Evolutionary conservation across 768 basidiomycete species (phyloP), one percentile per base, ranked within the genome.

Genomic region (Boletus insuetus): DNA sequence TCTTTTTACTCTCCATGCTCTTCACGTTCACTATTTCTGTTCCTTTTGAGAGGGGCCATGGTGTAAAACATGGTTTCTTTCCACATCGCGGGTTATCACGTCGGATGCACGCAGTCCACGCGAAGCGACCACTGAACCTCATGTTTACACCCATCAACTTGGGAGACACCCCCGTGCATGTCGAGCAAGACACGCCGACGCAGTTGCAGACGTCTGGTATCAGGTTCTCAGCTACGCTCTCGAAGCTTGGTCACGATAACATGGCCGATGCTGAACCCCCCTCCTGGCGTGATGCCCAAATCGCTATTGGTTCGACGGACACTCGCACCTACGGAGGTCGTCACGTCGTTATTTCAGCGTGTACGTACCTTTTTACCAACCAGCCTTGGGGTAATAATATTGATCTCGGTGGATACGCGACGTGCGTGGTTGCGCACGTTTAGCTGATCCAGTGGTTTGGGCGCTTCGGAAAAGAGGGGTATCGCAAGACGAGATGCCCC

Each of bases 71-170:
- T 19, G 35, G 46, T 48, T 19, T n/a, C 22, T 56, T 49, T n/a
- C 51, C 49, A 35, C 51, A 53, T 11, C 51, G 20, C 20, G 24
- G 51, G 22, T 13, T 58, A 31, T 58, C 55, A 20, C 58, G 34
- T 34, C 34, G 34, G 34, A 3, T 34, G 34, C 34, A 34, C 34
- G 2, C 34, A 34, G 34, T 34, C 34, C 34, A 34, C 13, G 34
- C 34, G 34, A 52, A 46, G 38, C 46, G 31, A 37, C 47, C 47
- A 16, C 32, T n/a, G n/a, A 49, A 46, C 38, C 55, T 59, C 39
- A 46, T 42, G 11, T 59, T 58, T 31, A 24, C 50, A 12, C 46
- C 41, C 16, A 42, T 26, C 22, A 13, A 39, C 29, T 13, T 41
- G 35, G 44, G 19, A 38, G 42, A 45, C 24, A 17, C n/a, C 46